Evolutionary conservation across 2,329 filamentous ascomycete genomes (phyloP), one percentile per base, ranked within the genome.

Genomic region (Exophiala oligosperma): DNA sequence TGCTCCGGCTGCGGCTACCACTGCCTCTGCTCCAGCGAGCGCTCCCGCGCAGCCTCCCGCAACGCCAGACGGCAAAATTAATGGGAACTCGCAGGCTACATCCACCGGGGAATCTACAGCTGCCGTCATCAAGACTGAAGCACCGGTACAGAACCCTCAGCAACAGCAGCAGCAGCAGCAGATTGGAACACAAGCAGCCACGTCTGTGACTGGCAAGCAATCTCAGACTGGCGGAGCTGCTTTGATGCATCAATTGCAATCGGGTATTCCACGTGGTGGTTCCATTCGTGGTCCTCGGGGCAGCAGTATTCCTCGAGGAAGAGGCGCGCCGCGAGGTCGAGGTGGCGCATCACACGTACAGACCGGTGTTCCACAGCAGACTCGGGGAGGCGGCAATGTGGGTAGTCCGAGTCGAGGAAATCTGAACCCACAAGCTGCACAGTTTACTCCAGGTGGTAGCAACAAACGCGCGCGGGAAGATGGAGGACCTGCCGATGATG

Each of bases 391-490:
- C 47, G 52, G 48, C 35, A 53, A 28, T 66, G 50, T 57, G 17
- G 57, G 61, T 9, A 64, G 60, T 46, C 57, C 64, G 9, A 55
- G 68, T 23, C 69, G 78, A 23, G 70, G 72, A n/a, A 73, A 59
- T 9, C 66, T 84, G 38, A 84, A 80, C 67, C 76, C 78, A 1
- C 72, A 74, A 9, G 81, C 77, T 23, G 74, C 74, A 12, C 80
- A 81, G 49, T 84, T 86, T 56, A 81, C 84, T 64, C 82, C 82
- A 28, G 77, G 79, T 14, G 77, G 79, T n/a, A 80, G 81, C 23
- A 81, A 79, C 65, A 84, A 85, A 71, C 75, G 82, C 37, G 76
- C 79, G 21, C 76, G 82, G 53, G 82, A 84, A 55, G 82, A 84
- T 55, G 76, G 74, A 3, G 60, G 61, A 35, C 5, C 40, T 11